Evolutionary conservation across 106 monocot species (phyloP).

Genomic region (Triglochin maritima): DNA sequence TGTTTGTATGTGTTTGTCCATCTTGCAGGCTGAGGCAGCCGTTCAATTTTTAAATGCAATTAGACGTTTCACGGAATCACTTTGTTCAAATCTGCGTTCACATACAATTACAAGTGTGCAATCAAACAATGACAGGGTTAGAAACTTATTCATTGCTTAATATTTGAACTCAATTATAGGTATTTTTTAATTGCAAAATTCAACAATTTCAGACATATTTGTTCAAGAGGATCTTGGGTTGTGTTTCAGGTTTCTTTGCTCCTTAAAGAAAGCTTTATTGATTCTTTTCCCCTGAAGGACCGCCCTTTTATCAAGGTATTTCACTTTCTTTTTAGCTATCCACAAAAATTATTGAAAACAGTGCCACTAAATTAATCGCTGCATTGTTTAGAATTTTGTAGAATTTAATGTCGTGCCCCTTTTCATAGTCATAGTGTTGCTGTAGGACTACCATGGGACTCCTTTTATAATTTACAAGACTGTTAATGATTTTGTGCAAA

Average conservation of each 20-base stretch:
- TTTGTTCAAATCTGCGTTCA: slow-evolving; percentile 44
- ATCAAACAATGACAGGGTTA: slow-evolving; percentile 50
- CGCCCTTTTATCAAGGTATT: slow-evolving; percentile 24
- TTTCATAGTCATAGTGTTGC: not conserved
- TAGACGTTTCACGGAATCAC: slow-evolving; percentile 41
- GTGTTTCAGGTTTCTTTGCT: slow-evolving; percentile 16
- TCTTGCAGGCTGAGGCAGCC: slow-evolving; percentile 45
- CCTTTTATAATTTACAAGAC: not conserved
- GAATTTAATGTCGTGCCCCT: not conserved
- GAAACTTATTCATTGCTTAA: not conserved
- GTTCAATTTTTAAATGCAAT: slow-evolving; percentile 33
- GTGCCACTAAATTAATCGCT: not conserved
- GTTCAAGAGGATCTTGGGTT: not conserved
- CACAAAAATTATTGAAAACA: not conserved
- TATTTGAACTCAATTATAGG: not conserved
- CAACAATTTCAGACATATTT: no score
- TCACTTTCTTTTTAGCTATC: not conserved
- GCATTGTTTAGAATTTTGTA: not conserved
- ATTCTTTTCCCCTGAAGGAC: slow-evolving; percentile 18
- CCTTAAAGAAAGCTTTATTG: slow-evolving; percentile 22
- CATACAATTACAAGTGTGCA: slow-evolving; percentile 59
- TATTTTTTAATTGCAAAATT: no score
- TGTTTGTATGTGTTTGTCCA: not conserved
- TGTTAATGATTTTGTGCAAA: no score
- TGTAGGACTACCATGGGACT: not conserved